Base-by-base conservation (phyloP, 352 stramenopile genomes). In the Globisporangium megalacanthum region DNA sequence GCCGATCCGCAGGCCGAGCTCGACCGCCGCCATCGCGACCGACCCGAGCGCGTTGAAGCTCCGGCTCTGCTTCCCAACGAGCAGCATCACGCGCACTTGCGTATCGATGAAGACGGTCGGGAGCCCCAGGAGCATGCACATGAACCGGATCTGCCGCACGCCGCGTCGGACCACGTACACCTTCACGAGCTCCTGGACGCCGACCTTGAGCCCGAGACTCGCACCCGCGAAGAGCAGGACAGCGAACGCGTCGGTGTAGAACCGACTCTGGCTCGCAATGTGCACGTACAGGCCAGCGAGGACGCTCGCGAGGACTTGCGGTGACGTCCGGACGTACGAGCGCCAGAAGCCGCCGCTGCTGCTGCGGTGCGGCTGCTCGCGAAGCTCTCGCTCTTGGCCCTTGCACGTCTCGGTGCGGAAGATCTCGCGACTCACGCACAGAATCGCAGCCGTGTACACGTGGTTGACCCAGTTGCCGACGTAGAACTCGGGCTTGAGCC, bases 41-140 rank as follows among this genome's bases (percentile, higher is more conserved):
- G 62, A 66, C 9, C 65, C 63, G 14, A 25, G 52, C 3, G 54
- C 52, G 10, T 65, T 62, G 15, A 70, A 57, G 2, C 49, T 39
- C 11, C 52, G 56, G 44, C 69, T 70, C 44, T 67, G 48, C 13
- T 57, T 60, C 0, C 67, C 65, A 11, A 75, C 37, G 31, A 75
- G 29, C 33, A 60, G n/a, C 14, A 75, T 52, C 2, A 82, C 66
- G 44, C 65, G 66, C 10, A 73, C 50, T 42, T 79, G 68, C 6
- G 70, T 79, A 49, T 82, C 68, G 39, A 82, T 74, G 31, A 82
- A 42, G 17, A 79, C 70, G 1, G 70, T 79, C 10, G 73, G 65
- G 0, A 77, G n/a, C 1, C 44, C 70, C 5, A 82, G 61, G 0
- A 67, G 44, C 6, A 75, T 58, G 25, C 66, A 73, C 67, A 79